Percentiles rank a stretch among this genome's conserved stretches.
Evolutionary conservation across 208 protist species (phyloP).

Genomic region (Leishmania mexicana): DNA sequence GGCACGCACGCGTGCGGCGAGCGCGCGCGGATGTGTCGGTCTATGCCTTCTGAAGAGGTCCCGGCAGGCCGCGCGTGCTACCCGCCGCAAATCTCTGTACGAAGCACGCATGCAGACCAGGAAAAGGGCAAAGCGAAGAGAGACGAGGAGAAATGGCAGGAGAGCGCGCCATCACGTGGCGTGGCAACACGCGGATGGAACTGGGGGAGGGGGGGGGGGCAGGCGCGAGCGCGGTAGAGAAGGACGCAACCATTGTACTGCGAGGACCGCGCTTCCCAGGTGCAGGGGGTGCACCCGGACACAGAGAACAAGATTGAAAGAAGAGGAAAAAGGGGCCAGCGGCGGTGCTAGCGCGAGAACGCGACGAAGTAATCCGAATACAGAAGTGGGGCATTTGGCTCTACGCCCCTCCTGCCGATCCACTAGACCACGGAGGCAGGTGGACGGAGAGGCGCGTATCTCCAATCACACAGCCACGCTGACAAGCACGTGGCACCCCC

Average conservation of each 20-base stretch:
- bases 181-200: no score
- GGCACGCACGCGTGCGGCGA: background rate
- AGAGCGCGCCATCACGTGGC: background rate
- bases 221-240: background rate
- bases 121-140: background rate
- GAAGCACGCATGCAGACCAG: background rate
- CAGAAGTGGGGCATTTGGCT: background rate
- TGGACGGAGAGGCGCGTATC: background rate
- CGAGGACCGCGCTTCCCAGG: background rate
- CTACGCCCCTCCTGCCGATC: background rate
- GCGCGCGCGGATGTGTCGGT: background rate
- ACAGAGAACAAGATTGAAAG: background rate
- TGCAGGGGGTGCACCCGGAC: background rate
- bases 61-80: no score
- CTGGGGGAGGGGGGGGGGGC: background rate
- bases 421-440: background rate
- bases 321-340: background rate
- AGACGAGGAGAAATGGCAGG: background rate
- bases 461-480: background rate
- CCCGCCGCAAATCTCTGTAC: no score
- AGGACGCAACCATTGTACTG: background rate
- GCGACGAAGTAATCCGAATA: background rate
- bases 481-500: background rate
- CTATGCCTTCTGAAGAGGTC: no score
- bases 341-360: background rate